Conservation (phyloP, 1,284 basidiomycete species). For the Microbotryum violaceum region DNA sequence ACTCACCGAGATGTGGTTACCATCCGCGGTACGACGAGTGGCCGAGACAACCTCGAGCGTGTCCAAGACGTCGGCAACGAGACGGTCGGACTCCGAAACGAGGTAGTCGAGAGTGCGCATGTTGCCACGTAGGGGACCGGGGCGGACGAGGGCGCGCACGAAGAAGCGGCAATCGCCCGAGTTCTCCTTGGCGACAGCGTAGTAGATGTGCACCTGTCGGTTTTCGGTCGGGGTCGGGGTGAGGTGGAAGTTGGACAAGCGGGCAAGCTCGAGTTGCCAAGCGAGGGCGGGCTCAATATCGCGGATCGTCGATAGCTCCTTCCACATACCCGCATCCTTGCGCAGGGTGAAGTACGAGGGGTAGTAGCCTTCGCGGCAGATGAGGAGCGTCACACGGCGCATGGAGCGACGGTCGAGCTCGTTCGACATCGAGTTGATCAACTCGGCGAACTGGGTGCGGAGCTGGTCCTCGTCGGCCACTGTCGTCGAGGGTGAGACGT, state of each 20-base stretch:
- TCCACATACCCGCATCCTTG: constrained; percentile 66
- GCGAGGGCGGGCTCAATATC: constrained; percentile 98
- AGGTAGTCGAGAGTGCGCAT: constrained; percentile 95
- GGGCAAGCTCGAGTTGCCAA: constrained; percentile 94
- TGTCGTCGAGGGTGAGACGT: constrained; percentile 67
- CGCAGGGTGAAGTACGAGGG: constrained; percentile 93
- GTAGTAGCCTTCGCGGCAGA: constrained; percentile 86
- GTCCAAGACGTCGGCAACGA: constrained; percentile 89
- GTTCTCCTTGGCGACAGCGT: constrained; percentile 90
- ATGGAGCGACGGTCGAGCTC: constrained; percentile 69
- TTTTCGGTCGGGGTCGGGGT: constrained; percentile 87
- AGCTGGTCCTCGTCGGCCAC: constrained; percentile 71
- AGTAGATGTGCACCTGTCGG: constrained; percentile 90
- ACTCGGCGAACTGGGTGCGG: constrained; percentile 62
- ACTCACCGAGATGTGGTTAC: constrained; percentile 37
- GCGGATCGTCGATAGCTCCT: constrained; percentile 90
- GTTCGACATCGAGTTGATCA: constrained; percentile 63
- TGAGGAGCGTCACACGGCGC: constrained; percentile 82
- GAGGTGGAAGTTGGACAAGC: constrained; percentile 94
- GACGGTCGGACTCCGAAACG: constrained; percentile 93
- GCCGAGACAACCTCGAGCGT: constrained; percentile 86
- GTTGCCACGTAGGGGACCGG: constrained; percentile 80
- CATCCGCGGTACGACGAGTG: constrained; percentile 59
- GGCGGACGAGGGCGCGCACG: constrained; percentile 89
- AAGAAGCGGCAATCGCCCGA: constrained; percentile 97